Evolutionary conservation across 2,329 filamentous ascomycete species (phyloP), one percentile per base, ranked within the genome.

Genomic region (Colletotrichum godetiae): DNA sequence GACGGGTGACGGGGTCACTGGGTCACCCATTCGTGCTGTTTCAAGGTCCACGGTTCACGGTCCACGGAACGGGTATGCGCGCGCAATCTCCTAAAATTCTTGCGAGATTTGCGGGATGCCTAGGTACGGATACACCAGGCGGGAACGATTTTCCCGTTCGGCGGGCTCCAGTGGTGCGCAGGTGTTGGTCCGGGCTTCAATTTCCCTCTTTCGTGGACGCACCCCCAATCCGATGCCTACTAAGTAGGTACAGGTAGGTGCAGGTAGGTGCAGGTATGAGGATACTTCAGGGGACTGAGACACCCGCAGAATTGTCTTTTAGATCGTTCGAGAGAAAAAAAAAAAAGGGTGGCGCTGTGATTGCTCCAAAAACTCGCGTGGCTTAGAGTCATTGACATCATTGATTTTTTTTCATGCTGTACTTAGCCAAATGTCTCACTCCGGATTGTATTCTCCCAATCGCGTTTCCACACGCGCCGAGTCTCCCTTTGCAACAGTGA

Each of bases 361-460:
- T n/a, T 11, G 37, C 22, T 11, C 31, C 42, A 22, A 49, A 49
- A n/a, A 6, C 56, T 52, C 52, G 69, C 53, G 66, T 64, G 55
- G 66, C 53, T 19, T 33, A 61, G 53, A 72, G 66, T 72, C 70
- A 63, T 76, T 78, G 77, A 78, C 76, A 77, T 78, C 76, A 78
- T 78, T 42, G 74, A 77, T 84, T 88, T 53, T 49, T 49, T 8
- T 11, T 15, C 4, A n/a, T n/a, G 7, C 15, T 29, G 27, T 29
- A 5, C 27, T 29, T 27, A 27, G 19, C 7, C 42, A 49, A 11
- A 10, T 49, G 42, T 49, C 42, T n/a, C 19, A 49, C n/a, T 84
- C 89, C n/a, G 19, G n/a, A 24, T 15, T n/a, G 15, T 55, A 22
- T 19, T 37, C 29, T n/a, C 12, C 27, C 13, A 8, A 11, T 13